Base-by-base conservation (phyloP, 768 basidiomycete species). In the Phylloporus rhodoxanthus region DNA sequence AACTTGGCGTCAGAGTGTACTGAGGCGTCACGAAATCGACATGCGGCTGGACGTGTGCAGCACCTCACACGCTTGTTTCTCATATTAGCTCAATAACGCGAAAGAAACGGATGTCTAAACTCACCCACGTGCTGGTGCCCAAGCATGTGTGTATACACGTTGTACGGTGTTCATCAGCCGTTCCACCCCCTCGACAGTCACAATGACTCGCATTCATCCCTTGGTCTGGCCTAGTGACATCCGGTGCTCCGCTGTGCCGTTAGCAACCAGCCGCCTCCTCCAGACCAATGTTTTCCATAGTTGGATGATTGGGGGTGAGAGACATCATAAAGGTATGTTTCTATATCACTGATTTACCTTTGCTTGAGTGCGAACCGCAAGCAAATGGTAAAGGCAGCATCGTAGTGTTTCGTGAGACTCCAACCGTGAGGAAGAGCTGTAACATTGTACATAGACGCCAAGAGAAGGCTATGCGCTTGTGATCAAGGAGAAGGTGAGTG, bases 331-430 rank as follows among this genome's bases (percentile, higher is more conserved):
- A 66, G 55, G 41, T 57, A 57, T 4, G 58, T 48, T 19, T 50
- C 64, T 20, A 70, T 52, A 13, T 45, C 39, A 26, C 66, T 46
- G 2, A 67, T 43, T 54, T 69, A 64, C 9, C 43, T 54, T 51
- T 71, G 70, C 19, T 50, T 57, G 48, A 72, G 56, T 15, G 68
- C 64, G 43, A 70, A 60, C n/a, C 56, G 61, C 19, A 71, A 26
- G 3, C 62, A 65, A 10, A 70, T 50, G 2, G 29, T 34, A 13
- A 61, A 52, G 13, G 67, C 57, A 14, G 70, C 50, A 5, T 67
- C 63, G 33, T 71, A 68, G 37, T 70, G 64, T 29, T 70, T 68
- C 14, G 67, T 53, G 13, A 66, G 58, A 5, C 58, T 54, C 76
- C 77, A 80, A 4, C 59, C 61, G 0, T 42, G 2, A 3, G 75